phyloP scores from a whole-genome alignment of 805 yeast genomes.

The Kregervanrija pseudodelftensis region DNA sequence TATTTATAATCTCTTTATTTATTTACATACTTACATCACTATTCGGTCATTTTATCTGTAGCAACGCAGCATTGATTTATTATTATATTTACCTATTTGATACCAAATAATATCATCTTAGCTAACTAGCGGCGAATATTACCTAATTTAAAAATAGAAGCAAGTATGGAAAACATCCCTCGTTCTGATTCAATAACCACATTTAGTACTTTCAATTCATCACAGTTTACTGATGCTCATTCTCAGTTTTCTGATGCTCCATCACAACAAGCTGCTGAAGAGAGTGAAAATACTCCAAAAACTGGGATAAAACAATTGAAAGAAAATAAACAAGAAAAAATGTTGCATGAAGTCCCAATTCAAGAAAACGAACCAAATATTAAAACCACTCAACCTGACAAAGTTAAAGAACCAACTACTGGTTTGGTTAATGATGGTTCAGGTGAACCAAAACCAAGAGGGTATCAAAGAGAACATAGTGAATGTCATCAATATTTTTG shows the following conservation, averaged over 20 bases:
- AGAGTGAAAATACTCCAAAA: neutral
- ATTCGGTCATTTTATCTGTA: no score
- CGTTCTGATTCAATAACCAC: conserved; percentile 10
- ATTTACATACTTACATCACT: no score
- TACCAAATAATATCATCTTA: no score
- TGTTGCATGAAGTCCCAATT: neutral
- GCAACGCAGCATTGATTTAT: no score
- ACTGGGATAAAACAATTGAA: neutral
- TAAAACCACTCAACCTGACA: conserved; percentile 6
- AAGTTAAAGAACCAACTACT: conserved; percentile 5
- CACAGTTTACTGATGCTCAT: conserved; percentile 15
- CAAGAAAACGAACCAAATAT: neutral
- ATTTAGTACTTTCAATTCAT: conserved; percentile 10
- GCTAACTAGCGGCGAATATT: no score
- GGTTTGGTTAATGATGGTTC: neutral
- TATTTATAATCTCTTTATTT: no score
- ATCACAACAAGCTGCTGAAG: conserved; percentile 1
- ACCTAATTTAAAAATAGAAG: no score
- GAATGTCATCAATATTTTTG: conserved; percentile 25
- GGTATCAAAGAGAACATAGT: conserved; percentile 23
- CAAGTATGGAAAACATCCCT: neutral
- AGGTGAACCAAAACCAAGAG: conserved; percentile 6
- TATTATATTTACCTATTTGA: no score
- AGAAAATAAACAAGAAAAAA: neutral
- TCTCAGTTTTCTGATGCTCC: conserved; percentile 11